Evolutionary conservation across 768 basidiomycete species (phyloP).

Genomic region (Trametes elegans): DNA sequence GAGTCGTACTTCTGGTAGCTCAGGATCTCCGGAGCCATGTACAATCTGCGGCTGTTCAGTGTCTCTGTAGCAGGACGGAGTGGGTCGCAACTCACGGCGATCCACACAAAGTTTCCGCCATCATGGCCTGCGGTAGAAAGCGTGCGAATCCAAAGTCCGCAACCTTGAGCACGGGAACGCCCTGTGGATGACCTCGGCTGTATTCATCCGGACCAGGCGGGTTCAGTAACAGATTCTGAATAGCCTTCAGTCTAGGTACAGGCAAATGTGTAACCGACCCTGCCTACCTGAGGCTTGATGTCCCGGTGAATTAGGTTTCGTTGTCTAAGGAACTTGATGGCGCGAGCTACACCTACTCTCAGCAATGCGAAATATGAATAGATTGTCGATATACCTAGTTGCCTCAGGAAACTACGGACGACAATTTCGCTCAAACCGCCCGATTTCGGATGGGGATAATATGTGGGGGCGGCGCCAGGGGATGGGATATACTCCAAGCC

Average conservation of each 20-base stretch:
- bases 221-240: constrained; percentile 84
- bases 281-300: constrained; percentile 86
- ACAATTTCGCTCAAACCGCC: constrained; percentile 91
- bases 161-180: constrained; percentile 93
- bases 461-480: constrained; percentile 68
- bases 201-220: constrained; percentile 79
- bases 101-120: constrained; percentile 97
- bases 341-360: constrained; percentile 62
- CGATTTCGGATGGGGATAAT: constrained; percentile 86
- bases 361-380: neutral
- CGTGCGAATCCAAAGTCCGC: constrained; percentile 99
- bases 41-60: constrained; percentile 52
- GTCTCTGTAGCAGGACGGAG: too few species aligned
- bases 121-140: constrained; percentile 84
- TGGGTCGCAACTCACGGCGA: constrained; percentile 69
- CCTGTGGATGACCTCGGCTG: constrained; percentile 83
- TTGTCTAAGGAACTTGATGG: constrained; percentile 87
- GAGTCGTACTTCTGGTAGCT: constrained; percentile 98
- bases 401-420: constrained; percentile 88
- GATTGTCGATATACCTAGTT: constrained; percentile 59
- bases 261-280: neutral
- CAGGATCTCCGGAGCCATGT: constrained; percentile 99
- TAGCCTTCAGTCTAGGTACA: constrained; percentile 6
- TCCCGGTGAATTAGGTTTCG: constrained; percentile 94
- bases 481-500: constrained; percentile 79